Percentiles rank a stretch among this genome's conserved stretches.
Evolutionary conservation across 176 grass and related monocot genomes (phyloP).

Genomic region (Carex cristatella): DNA sequence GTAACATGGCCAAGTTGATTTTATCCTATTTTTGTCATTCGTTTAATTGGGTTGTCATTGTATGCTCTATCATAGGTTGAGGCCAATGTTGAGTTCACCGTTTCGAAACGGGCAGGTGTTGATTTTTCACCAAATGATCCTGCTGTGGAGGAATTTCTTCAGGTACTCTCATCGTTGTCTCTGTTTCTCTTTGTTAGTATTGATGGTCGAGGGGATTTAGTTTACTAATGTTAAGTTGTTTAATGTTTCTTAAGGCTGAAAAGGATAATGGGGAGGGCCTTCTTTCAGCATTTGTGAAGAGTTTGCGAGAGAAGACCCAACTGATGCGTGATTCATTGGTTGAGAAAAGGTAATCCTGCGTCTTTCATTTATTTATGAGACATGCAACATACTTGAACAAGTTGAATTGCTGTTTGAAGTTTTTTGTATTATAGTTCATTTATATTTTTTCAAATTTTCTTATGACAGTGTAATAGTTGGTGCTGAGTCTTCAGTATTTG

Average conservation of each 20-base stretch:
- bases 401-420: neutral
- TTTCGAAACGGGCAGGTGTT: slow-evolving; percentile 46
- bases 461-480: slow-evolving; percentile 68
- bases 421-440: slow-evolving; percentile 23
- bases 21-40: neutral
- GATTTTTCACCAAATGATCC: slow-evolving; percentile 67
- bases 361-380: slow-evolving; percentile 6
- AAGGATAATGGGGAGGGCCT: slow-evolving; percentile 60
- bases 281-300: slow-evolving; percentile 66
- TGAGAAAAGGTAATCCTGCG: slow-evolving; percentile 54
- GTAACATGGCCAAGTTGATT: neutral
- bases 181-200: slow-evolving; percentile 15
- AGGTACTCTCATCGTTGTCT: slow-evolving; percentile 33
- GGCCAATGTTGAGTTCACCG: slow-evolving; percentile 59
- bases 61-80: slow-evolving; percentile 50
- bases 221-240: slow-evolving; percentile 9
- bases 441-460: slow-evolving; percentile 11
- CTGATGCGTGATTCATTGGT: slow-evolving; percentile 58
- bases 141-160: slow-evolving; percentile 64
- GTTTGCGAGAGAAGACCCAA: slow-evolving; percentile 53
- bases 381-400: neutral
- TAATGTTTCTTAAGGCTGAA: slow-evolving; percentile 51
- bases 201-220: neutral
- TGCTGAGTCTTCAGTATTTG: slow-evolving; percentile 58
- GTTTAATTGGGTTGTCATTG: slow-evolving; percentile 18